A percentile compares a stretch with the other conserved stretches of the same genome.
Conservation (phyloP, 768 basidiomycete genomes). For the Rhodotorula toruloides region DNA sequence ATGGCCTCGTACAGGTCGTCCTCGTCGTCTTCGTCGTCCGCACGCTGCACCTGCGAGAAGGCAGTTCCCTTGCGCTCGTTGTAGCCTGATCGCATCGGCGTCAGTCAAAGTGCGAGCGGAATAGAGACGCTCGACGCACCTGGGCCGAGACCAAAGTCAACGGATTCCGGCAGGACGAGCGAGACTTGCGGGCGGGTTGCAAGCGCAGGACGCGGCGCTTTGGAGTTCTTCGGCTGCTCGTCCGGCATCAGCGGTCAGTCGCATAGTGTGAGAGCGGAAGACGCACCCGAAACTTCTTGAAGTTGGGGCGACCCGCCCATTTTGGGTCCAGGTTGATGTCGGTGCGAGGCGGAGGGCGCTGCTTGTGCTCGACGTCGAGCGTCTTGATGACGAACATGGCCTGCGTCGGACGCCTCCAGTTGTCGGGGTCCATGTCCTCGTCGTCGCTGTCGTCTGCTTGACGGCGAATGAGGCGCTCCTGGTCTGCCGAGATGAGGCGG, state of each 20-base stretch:
- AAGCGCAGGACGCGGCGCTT: slow-evolving; percentile 3
- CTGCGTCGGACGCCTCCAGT: slow-evolving; percentile 27
- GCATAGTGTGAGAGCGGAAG: too few relatives aligned
- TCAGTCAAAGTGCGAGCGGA: not conserved
- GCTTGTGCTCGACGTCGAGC: slow-evolving; percentile 20
- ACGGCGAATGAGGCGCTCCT: not conserved
- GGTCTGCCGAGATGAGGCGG: slow-evolving; percentile 16
- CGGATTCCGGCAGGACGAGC: slow-evolving; percentile 17
- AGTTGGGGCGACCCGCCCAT: slow-evolving; percentile 29
- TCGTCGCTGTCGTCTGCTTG: not conserved
- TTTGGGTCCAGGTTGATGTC: slow-evolving; percentile 10
- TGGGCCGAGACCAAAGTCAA: slow-evolving; percentile 34
- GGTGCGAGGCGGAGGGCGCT: slow-evolving; percentile 3
- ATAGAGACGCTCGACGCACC: not conserved
- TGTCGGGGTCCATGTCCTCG: slow-evolving; percentile 30
- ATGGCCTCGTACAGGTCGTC: slow-evolving; percentile 1
- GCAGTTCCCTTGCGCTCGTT: slow-evolving; percentile 16
- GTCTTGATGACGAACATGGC: slow-evolving; percentile 31
- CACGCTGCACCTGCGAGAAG: slow-evolving; percentile 11
- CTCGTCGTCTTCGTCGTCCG: slow-evolving; percentile 31
- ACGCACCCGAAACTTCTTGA: slow-evolving; percentile 35
- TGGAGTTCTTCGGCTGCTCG: slow-evolving; percentile 30
- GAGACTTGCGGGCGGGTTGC: slow-evolving; percentile 8
- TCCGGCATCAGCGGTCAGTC: too few relatives aligned
- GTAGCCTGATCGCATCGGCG: not conserved